Evolutionary conservation across 805 yeast species (phyloP).

Genomic region (Yarrowia alimentaria): DNA sequence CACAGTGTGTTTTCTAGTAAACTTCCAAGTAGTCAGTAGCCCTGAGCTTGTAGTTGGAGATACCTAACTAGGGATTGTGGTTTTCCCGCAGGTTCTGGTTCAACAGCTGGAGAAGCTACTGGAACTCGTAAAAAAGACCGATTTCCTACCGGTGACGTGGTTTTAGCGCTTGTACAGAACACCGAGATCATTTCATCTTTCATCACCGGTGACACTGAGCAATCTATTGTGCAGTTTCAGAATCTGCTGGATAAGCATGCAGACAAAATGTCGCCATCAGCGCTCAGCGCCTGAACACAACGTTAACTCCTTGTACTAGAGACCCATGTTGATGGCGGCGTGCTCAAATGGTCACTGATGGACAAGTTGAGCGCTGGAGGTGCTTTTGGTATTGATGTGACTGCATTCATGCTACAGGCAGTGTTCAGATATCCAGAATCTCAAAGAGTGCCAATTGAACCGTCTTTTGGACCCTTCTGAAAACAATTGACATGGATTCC

Average conservation of each 20-base stretch:
- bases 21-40: too few species aligned
- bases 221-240: conserved; percentile 19
- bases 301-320: conserved; percentile 8
- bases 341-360: conserved; percentile 18
- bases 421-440: too few species aligned
- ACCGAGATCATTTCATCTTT: conserved; percentile 15
- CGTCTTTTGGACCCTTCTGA: too few species aligned
- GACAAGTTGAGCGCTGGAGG: conserved; percentile 6
- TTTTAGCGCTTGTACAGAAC: conserved; percentile 24
- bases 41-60: too few species aligned
- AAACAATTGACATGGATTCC: too few species aligned
- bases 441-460: too few species aligned
- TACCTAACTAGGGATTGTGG: too few species aligned
- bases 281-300: conserved; percentile 11
- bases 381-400: conserved; percentile 5
- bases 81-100: too few species aligned
- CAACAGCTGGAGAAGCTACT: too few species aligned
- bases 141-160: too few species aligned
- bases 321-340: conserved; percentile 2
- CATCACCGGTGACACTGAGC: conserved; percentile 1
- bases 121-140: too few species aligned
- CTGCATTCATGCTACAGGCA: conserved; percentile 11
- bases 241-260: conserved; percentile 11
- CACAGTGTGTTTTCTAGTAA: too few species aligned
- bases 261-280: conserved; percentile 15